Percentiles rank a stretch among this genome's conserved stretches.
These are phyloP conservation scores for Phytophthora quininea DNA, from an alignment of 352 stramenopile genomes.

Conservation along the genomic window DNA sequence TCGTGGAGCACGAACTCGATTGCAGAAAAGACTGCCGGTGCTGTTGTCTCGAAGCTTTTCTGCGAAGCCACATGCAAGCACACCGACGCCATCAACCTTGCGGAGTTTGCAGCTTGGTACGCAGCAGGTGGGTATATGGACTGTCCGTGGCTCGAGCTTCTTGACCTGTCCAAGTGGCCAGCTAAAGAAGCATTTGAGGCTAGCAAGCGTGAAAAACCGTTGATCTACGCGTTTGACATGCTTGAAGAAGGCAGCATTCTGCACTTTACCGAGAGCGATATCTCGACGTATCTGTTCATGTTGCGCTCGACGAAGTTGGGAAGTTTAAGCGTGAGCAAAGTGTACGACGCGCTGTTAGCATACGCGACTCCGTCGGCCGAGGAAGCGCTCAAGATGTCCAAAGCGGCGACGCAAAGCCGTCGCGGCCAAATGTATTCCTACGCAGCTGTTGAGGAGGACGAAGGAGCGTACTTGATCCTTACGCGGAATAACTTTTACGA, in stretches of 20 bases:
- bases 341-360: constrained; percentile 80
- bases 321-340: constrained; percentile 72
- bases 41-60: constrained; percentile 90
- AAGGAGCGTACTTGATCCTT: constrained; percentile 82
- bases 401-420: constrained; percentile 47
- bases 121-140: constrained; percentile 93
- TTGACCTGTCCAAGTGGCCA: constrained; percentile 96
- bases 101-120: constrained; percentile 98
- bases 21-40: constrained; percentile 87
- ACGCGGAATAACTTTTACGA: constrained; percentile 87
- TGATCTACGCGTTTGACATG: constrained; percentile 89
- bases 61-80: constrained; percentile 71
- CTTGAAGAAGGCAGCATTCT: constrained; percentile 85
- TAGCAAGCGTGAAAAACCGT: constrained; percentile 84
- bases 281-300: constrained; percentile 87
- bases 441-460: constrained; percentile 78
- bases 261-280: constrained; percentile 85
- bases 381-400: constrained; percentile 71
- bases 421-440: constrained; percentile 74
- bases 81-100: constrained; percentile 87
- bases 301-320: constrained; percentile 79
- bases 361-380: constrained; percentile 77
- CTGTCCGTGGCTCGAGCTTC: constrained; percentile 95
- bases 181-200: constrained; percentile 87
- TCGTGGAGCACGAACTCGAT: constrained; percentile 81